Conservation (phyloP, 805 yeast species). For the Kluyveromyces aestuarii region DNA sequence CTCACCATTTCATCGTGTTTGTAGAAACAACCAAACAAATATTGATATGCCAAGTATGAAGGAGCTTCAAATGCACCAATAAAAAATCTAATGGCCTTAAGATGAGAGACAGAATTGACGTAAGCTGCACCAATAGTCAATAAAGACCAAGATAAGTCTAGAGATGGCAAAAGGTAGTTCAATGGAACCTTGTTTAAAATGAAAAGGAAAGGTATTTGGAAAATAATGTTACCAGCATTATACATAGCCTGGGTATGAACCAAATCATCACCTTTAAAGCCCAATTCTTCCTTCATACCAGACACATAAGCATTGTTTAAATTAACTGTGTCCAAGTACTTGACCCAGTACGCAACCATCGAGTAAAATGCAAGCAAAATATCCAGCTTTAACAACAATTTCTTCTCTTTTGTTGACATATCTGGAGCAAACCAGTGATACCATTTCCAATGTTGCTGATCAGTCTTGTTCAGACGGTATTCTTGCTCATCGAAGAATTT, state of each 20-base stretch:
- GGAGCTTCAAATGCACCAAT: constrained; percentile 60
- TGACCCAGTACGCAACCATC: constrained; percentile 58
- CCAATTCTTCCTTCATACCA: constrained; percentile 49
- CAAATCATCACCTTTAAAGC: constrained; percentile 53
- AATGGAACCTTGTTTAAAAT: constrained; percentile 45
- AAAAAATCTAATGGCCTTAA: constrained; percentile 52
- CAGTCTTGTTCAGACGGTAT: constrained; percentile 36
- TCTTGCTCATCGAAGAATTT: constrained; percentile 55
- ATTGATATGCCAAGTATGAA: constrained; percentile 49
- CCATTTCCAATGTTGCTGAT: constrained; percentile 32
- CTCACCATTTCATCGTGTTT: constrained; percentile 47
- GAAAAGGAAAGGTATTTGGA: constrained; percentile 56
- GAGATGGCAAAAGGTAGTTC: constrained; percentile 36
- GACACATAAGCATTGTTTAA: constrained; percentile 58
- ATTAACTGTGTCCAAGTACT: constrained; percentile 51
- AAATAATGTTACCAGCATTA: constrained; percentile 48
- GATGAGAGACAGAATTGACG: constrained; percentile 36
- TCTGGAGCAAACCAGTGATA: constrained; percentile 46
- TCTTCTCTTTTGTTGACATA: constrained; percentile 37
- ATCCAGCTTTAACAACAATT: constrained; percentile 41
- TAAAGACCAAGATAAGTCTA: constrained; percentile 54
- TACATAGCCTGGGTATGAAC: constrained; percentile 51
- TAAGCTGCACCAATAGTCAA: constrained; percentile 45
- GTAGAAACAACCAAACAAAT: constrained; percentile 50
- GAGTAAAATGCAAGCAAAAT: constrained; percentile 42